phyloP scores from a whole-genome alignment of 495 filamentous ascomycete species.

The Xanthoparmelia taractica region DNA sequence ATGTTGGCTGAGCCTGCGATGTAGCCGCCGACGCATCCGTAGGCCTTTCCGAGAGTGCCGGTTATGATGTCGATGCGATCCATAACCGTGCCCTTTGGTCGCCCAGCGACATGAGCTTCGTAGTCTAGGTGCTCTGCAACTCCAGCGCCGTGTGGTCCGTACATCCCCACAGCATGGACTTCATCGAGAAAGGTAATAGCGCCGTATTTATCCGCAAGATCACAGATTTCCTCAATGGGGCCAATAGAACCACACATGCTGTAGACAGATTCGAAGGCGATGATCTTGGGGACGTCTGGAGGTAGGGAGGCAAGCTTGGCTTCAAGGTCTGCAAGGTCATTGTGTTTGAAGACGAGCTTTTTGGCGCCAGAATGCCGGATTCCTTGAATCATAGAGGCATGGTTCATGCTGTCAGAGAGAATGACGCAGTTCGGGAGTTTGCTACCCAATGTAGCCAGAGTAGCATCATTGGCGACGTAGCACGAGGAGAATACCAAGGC shows the following conservation, averaged over 20 bases:
- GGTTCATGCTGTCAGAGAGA: conserved; percentile 88
- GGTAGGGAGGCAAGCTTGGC: conserved; percentile 83
- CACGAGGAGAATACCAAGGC: conserved; percentile 94
- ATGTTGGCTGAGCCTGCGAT: conserved; percentile 84
- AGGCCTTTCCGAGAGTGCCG: conserved; percentile 93
- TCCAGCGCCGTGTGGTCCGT: conserved; percentile 90
- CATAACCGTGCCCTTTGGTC: conserved; percentile 76
- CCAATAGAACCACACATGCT: conserved; percentile 98
- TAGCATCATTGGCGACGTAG: conserved; percentile 97
- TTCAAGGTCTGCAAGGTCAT: conserved; percentile 85
- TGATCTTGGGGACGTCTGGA: conserved; percentile 82
- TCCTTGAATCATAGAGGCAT: conserved; percentile 98
- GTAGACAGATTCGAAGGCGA: conserved; percentile 97
- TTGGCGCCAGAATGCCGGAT: conserved; percentile 93
- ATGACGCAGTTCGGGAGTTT: conserved; percentile 96
- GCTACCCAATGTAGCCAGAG: conserved; percentile 87
- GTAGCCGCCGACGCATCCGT: conserved; percentile 95
- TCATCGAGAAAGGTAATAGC: conserved; percentile 96
- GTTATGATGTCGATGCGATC: conserved; percentile 97
- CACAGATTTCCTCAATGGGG: conserved; percentile 90
- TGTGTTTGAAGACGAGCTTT: conserved; percentile 98
- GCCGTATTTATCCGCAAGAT: conserved; percentile 94
- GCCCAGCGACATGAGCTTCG: conserved; percentile 51
- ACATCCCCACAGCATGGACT: conserved; percentile 98
- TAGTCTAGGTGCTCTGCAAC: conserved; percentile 97